A percentile compares a stretch with the other conserved stretches of the same genome.
These are phyloP conservation scores for Hypocrella siamensis DNA, from an alignment of 2,329 filamentous ascomycete species.

Conservation along the genomic window DNA sequence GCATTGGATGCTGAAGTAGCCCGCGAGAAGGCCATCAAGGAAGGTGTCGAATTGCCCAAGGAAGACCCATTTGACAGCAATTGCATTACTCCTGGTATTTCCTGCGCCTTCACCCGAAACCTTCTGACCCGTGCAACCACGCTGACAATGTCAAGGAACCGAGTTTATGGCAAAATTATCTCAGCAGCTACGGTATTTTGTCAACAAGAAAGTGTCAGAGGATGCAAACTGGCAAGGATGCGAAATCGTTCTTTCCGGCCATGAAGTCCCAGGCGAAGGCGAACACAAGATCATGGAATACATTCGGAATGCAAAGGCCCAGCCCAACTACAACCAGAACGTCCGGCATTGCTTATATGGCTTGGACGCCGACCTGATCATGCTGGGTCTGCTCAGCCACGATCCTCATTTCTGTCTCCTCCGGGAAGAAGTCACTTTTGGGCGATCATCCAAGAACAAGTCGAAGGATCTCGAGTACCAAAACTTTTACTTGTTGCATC, in stretches of 20 bases:
- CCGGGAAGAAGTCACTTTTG: constrained; percentile 95
- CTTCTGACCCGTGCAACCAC: too few relatives aligned
- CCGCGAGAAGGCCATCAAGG: constrained; percentile 77
- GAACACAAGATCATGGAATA: constrained; percentile 99
- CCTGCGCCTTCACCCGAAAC: too few relatives aligned
- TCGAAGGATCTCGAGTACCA: constrained; percentile 96
- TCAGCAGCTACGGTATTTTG: constrained; percentile 88
- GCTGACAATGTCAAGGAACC: constrained; percentile 38
- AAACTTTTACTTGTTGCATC: constrained; percentile 93
- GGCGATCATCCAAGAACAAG: constrained; percentile 71
- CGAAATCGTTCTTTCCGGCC: constrained; percentile 88
- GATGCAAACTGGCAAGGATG: constrained; percentile 96
- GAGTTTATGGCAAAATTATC: constrained; percentile 97
- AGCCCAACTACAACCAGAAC: constrained; percentile 83
- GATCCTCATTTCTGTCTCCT: constrained; percentile 96
- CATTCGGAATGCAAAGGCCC: constrained; percentile 91
- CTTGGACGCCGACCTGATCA: constrained; percentile 93
- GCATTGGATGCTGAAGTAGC: constrained; percentile 81
- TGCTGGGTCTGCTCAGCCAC: constrained; percentile 92
- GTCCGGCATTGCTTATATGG: constrained; percentile 95
- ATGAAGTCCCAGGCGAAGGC: constrained; percentile 94
- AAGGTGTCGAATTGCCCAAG: constrained; percentile 85
- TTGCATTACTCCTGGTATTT: constrained; percentile 77
- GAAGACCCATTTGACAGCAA: constrained; percentile 97
- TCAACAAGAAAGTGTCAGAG: constrained; percentile 96